Percentiles rank a stretch among this genome's conserved stretches.
Conservation (phyloP, 140 eudicot genomes). For the Stevia rebaudiana region DNA sequence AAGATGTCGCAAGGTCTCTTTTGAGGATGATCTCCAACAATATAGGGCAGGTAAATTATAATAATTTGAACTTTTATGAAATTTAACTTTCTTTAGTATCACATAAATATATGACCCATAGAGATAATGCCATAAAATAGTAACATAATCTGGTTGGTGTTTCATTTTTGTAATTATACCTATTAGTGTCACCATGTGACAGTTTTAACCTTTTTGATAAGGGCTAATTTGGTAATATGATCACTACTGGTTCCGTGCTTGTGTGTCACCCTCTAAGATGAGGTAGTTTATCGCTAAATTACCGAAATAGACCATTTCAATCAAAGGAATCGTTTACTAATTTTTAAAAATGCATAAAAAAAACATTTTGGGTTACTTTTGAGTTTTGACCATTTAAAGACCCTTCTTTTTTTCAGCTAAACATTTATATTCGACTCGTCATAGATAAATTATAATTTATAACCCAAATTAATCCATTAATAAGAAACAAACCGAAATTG, state of each 20-base stretch:
- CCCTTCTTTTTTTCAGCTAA: neutral
- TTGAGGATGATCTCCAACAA: constrained; percentile 93
- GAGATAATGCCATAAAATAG: neutral
- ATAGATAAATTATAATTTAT: neutral
- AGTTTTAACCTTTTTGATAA: neutral
- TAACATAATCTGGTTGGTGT: neutral
- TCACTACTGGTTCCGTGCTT: neutral
- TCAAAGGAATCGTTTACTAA: neutral
- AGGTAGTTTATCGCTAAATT: neutral
- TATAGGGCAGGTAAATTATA: constrained; percentile 71
- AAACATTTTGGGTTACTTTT: neutral
- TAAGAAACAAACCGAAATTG: neutral
- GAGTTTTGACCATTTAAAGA: neutral
- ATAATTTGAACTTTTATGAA: neutral
- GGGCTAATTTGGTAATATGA: neutral
- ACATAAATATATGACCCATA: neutral
- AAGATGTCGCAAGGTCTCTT: constrained; percentile 88
- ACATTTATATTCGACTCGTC: neutral
- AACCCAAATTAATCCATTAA: neutral
- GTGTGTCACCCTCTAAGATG: neutral
- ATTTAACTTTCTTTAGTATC: neutral
- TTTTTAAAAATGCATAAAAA: neutral
- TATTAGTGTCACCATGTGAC: neutral
- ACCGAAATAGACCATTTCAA: neutral
- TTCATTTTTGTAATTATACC: constrained; percentile 2